Percentiles rank a stretch among this genome's conserved stretches.
Evolutionary conservation across 2,329 filamentous ascomycete species (phyloP).

Genomic region (Colletotrichum lindemuthianum): DNA sequence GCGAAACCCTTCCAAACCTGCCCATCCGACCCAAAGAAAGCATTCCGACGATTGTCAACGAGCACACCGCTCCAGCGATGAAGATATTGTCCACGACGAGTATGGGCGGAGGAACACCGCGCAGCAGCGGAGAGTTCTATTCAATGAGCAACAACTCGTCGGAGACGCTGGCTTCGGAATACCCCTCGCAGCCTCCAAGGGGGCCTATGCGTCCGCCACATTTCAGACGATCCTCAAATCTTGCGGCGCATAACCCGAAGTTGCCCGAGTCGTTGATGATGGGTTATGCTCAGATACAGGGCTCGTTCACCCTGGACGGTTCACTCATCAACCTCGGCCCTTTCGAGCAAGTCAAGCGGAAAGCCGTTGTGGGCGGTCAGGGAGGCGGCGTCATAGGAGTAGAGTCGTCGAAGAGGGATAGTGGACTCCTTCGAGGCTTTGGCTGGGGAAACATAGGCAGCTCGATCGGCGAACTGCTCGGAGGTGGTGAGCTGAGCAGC

Average conservation of each 20-base stretch:
- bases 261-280: conserved; percentile 89
- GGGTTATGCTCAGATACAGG: conserved; percentile 95
- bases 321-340: conserved; percentile 88
- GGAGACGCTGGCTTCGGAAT: conserved; percentile 92
- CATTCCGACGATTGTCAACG: conserved; percentile 61
- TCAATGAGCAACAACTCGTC: conserved; percentile 94
- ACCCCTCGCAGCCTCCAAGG: conserved; percentile 60
- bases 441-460: conserved; percentile 91
- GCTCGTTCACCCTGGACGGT: conserved; percentile 90
- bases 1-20: conserved; percentile 39
- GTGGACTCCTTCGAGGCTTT: conserved; percentile 82
- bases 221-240: conserved; percentile 57
- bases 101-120: conserved; percentile 78
- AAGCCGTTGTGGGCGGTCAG: conserved; percentile 88
- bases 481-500: conserved; percentile 86
- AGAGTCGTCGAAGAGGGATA: conserved; percentile 77
- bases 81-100: conserved; percentile 83
- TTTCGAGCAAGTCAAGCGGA: conserved; percentile 96
- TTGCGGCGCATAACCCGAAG: conserved; percentile 54
- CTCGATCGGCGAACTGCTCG: conserved; percentile 88
- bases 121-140: conserved; percentile 95
- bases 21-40: conserved; percentile 54
- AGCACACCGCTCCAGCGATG: conserved; percentile 68
- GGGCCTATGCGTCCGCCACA: conserved; percentile 56
- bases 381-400: conserved; percentile 87